Base-by-base conservation (phyloP, 2,329 filamentous ascomycete genomes). In the Penicillium janthinellum region DNA sequence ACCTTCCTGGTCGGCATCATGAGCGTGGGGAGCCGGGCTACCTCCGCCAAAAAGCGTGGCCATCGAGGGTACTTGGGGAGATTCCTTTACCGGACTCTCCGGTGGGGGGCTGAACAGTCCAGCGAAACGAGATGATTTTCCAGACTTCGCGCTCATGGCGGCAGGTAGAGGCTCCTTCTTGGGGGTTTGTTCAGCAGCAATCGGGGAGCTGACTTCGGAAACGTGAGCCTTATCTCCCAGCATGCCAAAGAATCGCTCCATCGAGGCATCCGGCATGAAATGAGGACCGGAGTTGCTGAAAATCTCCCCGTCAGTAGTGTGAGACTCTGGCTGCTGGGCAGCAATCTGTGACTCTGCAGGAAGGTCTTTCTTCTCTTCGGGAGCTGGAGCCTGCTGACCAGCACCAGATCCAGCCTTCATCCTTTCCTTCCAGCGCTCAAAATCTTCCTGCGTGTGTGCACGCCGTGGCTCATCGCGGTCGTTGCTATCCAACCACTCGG, bases 381-480 rank as follows among this genome's bases (percentile, higher is more conserved):
- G 70, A 35, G 74, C 63, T 50, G 77, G 66, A 39, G 70, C 57
- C 45, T 65, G 63, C 31, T 68, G 65, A n/a, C 70, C 64, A 53
- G 60, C 48, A n/a, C 64, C 64, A 55, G 75, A 86, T 62, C 86
- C 84, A 41, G 87, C 88, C 75, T 90, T 94, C 92, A 96, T 96
- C 64, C 84, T 85, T 68, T 96, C 91, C 83, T 96, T 96, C 87
- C 94, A 97, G 67, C 91, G 91, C 78, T 96, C 89, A 75, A 97
- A 96, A 66, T 97, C 93, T 71, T 96, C 92, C 70, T 91, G 89
- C 0, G 92, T 96, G 68, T 91, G 90, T 5, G 83, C 85, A 68
- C 89, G 86, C 38, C 84, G 80, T 68, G 89, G 86, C 54, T 91
- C 89, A 59, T 89, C 88, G 22, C 83, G 78, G 47, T 82, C 83